Evolutionary conservation across 495 filamentous ascomycete genomes (phyloP).

Genomic region (Xylaria intraflava): DNA sequence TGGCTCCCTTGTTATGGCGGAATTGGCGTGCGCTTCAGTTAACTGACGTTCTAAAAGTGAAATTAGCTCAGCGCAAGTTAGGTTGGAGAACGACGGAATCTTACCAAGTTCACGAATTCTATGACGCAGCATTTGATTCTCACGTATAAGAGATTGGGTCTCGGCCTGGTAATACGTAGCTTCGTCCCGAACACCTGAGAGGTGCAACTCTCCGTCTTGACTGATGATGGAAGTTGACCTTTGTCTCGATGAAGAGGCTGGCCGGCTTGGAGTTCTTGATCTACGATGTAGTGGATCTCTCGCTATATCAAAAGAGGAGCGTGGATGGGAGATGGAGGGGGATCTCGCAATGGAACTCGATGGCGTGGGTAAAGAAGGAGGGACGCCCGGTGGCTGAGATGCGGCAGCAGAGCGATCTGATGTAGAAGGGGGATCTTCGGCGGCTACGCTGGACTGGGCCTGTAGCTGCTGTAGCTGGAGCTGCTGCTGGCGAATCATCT

Average conservation of each 20-base stretch:
- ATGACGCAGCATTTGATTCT: conserved; percentile 88
- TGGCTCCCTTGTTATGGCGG: conserved; percentile 32
- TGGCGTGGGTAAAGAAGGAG: conserved; percentile 14
- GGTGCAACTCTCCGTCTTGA: conserved; percentile 41
- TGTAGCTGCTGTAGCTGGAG: conserved; percentile 67
- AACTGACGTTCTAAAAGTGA: conserved; percentile 32
- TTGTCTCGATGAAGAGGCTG: conserved; percentile 47
- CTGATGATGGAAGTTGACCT: conserved; percentile 51
- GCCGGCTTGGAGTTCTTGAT: conserved; percentile 52
- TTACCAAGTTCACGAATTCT: conserved; percentile 78
- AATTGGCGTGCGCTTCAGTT: conserved; percentile 29
- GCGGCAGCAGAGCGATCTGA: conserved; percentile 55
- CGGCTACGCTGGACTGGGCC: conserved; percentile 43
- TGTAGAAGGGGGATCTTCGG: conserved; percentile 63
- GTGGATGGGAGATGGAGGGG: conserved; percentile 48
- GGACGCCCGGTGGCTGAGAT: conserved; percentile 21
- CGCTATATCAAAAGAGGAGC: conserved; percentile 51
- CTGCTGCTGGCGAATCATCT: conserved; percentile 84
- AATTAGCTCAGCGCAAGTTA: neutral
- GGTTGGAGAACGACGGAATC: conserved; percentile 13
- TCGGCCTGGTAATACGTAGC: conserved; percentile 88
- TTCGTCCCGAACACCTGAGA: conserved; percentile 60
- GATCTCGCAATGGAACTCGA: conserved; percentile 42
- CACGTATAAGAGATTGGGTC: conserved; percentile 73
- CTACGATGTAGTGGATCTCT: conserved; percentile 47